Evolutionary conservation across 2,329 filamentous ascomycete genomes (phyloP).

Genomic region (Aspergillus hortae): DNA sequence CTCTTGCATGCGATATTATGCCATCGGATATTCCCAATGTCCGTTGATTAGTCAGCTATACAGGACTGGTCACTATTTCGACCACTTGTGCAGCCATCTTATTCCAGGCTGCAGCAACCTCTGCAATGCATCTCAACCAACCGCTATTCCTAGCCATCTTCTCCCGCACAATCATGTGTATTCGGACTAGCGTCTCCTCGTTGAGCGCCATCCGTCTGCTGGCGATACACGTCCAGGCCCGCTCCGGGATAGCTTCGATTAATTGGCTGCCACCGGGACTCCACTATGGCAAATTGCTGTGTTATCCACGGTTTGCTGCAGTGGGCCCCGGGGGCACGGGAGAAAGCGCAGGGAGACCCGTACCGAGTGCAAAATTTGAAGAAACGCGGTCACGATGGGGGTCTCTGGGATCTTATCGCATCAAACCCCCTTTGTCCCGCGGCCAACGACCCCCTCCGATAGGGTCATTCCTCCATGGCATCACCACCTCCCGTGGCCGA

Average conservation of each 20-base stretch:
- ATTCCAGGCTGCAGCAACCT: too few relatives aligned
- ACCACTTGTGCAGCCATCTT: too few relatives aligned
- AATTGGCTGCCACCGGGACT: neutral
- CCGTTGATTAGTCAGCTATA: too few relatives aligned
- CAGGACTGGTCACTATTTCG: too few relatives aligned
- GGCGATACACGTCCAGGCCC: neutral
- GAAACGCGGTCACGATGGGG: neutral
- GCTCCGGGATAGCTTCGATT: neutral
- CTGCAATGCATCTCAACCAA: too few relatives aligned
- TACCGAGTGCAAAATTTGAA: neutral
- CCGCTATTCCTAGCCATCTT: too few relatives aligned
- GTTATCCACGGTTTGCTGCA: neutral
- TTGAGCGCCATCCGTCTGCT: too few relatives aligned
- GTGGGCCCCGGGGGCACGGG: neutral
- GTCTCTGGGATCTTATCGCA: neutral
- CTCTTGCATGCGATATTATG: too few relatives aligned
- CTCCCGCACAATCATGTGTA: neutral
- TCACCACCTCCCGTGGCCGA: constrained; percentile 1
- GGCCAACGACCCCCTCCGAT: neutral
- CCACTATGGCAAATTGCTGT: neutral
- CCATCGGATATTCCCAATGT: too few relatives aligned
- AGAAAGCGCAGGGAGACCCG: neutral
- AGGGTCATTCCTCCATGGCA: neutral
- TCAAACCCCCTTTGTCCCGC: neutral
- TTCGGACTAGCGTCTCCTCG: neutral